Conservation (phyloP, 2,329 filamentous ascomycete genomes). For the Diaporthe helianthi region DNA sequence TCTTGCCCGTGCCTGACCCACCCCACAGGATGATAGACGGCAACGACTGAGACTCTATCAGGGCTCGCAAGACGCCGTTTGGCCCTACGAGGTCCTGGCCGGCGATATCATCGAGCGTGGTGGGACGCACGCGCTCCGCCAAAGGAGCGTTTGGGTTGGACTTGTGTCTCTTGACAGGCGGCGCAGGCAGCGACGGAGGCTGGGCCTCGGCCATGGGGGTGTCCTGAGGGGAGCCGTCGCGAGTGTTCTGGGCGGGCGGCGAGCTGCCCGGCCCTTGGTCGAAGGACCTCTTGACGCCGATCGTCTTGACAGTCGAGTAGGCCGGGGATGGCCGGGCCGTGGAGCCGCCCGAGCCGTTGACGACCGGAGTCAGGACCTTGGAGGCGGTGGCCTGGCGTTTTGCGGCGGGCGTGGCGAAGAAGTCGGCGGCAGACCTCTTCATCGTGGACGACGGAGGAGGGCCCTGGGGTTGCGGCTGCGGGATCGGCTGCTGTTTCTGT, state of each 20-base stretch:
- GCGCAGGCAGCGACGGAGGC: conserved; percentile 40
- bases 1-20: conserved; percentile 81
- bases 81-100: conserved; percentile 92
- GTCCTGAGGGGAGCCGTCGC: conserved; percentile 36
- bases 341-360: conserved; percentile 42
- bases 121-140: conserved; percentile 92
- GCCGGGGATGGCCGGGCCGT: neutral
- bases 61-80: conserved; percentile 80
- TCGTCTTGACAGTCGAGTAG: conserved; percentile 37
- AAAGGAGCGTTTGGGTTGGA: conserved; percentile 78
- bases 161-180: conserved; percentile 70
- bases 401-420: conserved; percentile 67
- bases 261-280: conserved; percentile 59
- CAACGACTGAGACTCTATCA: conserved; percentile 85
- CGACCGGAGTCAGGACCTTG: conserved; percentile 44
- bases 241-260: conserved; percentile 27
- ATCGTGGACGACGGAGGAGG: conserved; percentile 48
- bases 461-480: neutral
- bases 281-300: conserved; percentile 58
- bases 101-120: conserved; percentile 81
- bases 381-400: conserved; percentile 57
- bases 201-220: conserved; percentile 40
- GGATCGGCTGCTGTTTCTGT: conserved; percentile 41
- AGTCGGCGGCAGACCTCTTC: conserved; percentile 63
- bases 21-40: conserved; percentile 98